Percentiles rank a stretch among this genome's conserved stretches.
phyloP scores from a whole-genome alignment of 371 early-diverging fungal genomes.

The Lichtheimia ramosa region DNA sequence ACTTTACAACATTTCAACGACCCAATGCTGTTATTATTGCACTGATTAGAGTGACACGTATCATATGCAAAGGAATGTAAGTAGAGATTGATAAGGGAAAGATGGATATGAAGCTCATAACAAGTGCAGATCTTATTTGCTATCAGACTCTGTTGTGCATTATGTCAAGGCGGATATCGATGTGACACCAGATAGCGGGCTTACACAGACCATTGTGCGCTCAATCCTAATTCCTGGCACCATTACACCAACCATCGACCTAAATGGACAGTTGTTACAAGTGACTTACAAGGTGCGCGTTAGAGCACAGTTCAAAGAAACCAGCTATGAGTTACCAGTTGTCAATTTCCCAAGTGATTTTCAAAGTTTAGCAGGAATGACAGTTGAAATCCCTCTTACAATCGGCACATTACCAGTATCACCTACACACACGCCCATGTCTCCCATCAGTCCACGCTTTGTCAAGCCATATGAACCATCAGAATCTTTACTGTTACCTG shows the following conservation, averaged over 20 bases:
- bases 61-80: slow-evolving; percentile 20
- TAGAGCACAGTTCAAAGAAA: slow-evolving; percentile 15
- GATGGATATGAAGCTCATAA: neutral
- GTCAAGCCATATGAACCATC: neutral
- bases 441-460: neutral
- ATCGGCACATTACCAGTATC: neutral
- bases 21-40: slow-evolving; percentile 10
- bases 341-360: slow-evolving; percentile 1
- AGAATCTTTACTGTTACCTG: no score
- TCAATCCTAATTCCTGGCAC: slow-evolving; percentile 13
- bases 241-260: slow-evolving; percentile 17
- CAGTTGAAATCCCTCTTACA: slow-evolving; percentile 12
- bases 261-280: slow-evolving; percentile 12
- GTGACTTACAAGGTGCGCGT: slow-evolving; percentile 16
- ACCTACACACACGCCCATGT: no score
- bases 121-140: slow-evolving; percentile 10
- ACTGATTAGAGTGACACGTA: slow-evolving; percentile 6
- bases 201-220: slow-evolving; percentile 12
- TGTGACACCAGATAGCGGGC: neutral
- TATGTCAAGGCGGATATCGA: slow-evolving; percentile 17
- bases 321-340: slow-evolving; percentile 3
- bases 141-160: slow-evolving; percentile 10
- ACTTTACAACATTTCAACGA: slow-evolving; percentile 11
- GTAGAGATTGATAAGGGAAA: slow-evolving; percentile 1
- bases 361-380: slow-evolving; percentile 10